Evolutionary conservation across 352 stramenopile genomes (phyloP).

Genomic region (Elongisporangium undulatum): DNA sequence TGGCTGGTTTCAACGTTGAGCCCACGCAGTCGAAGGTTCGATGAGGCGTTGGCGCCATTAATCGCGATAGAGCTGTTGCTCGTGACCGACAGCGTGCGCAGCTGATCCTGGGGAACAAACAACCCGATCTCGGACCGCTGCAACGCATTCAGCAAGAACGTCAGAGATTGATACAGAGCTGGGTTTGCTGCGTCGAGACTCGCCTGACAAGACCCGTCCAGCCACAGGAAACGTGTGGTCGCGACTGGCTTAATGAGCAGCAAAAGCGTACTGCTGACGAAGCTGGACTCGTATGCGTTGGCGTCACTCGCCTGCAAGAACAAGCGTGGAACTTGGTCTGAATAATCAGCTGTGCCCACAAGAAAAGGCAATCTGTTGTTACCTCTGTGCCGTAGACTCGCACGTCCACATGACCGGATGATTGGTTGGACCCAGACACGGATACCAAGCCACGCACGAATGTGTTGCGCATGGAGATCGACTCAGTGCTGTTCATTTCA

Average conservation of each 20-base stretch:
- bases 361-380: not conserved
- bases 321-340: no score
- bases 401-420: conserved; percentile 24
- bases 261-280: not conserved
- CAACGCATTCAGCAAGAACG: not conserved
- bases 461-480: conserved; percentile 26
- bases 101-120: conserved; percentile 18
- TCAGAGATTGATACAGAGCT: not conserved
- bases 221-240: conserved; percentile 50
- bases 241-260: conserved; percentile 14
- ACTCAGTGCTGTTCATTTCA: conserved; percentile 4
- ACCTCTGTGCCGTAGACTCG: conserved; percentile 46
- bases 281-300: not conserved
- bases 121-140: conserved; percentile 45
- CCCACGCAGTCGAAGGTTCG: conserved; percentile 18
- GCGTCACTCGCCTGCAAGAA: not conserved
- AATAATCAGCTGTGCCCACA: not conserved
- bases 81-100: conserved; percentile 24
- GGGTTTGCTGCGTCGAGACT: not conserved
- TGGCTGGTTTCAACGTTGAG: conserved; percentile 36
- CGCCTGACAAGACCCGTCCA: conserved; percentile 71
- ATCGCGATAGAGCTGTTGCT: conserved; percentile 57
- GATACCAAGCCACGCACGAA: conserved; percentile 40
- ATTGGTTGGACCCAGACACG: conserved; percentile 14
- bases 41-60: conserved; percentile 15